A percentile compares a stretch with the other conserved stretches of the same genome.
These are phyloP conservation scores for Vachellia pachyceras DNA, from an alignment of 306 rosid species.

Conservation along the genomic window DNA sequence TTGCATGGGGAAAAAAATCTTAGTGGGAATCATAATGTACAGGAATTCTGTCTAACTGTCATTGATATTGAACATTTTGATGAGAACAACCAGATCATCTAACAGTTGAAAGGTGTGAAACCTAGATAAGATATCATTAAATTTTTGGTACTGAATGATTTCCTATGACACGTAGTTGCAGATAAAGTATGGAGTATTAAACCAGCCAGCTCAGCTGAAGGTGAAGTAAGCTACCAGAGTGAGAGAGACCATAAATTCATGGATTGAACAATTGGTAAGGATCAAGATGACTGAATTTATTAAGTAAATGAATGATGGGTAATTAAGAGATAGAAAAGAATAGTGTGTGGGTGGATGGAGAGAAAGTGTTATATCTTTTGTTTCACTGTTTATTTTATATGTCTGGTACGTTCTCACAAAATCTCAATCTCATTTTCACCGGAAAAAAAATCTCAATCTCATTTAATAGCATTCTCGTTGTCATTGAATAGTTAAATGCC, in stretches of 20 bases:
- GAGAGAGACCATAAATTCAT: not conserved
- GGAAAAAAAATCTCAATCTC: not conserved
- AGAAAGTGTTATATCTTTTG: not conserved
- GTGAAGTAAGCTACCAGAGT: not conserved
- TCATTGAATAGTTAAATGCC: not conserved
- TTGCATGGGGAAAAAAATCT: not conserved
- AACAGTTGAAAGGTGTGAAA: not conserved
- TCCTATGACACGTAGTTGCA: not conserved
- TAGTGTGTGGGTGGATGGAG: not conserved
- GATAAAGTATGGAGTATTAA: not conserved
- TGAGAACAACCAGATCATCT: not conserved
- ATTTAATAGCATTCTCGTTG: not conserved
- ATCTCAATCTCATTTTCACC: not conserved
- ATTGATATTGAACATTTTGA: not conserved
- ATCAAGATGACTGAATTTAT: not conserved
- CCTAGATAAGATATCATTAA: not conserved
- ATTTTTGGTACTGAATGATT: not conserved
- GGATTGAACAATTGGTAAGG: not conserved
- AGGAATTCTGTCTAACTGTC: not conserved
- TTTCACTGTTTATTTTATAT: not conserved
- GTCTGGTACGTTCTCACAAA: not conserved
- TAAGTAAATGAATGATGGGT: not conserved
- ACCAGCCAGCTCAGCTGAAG: constrained; percentile 40
- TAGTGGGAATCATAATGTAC: not conserved
- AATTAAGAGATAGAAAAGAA: not conserved